Conservation (phyloP, 768 basidiomycete genomes). For the Gloeopeniophorella convolvens region DNA sequence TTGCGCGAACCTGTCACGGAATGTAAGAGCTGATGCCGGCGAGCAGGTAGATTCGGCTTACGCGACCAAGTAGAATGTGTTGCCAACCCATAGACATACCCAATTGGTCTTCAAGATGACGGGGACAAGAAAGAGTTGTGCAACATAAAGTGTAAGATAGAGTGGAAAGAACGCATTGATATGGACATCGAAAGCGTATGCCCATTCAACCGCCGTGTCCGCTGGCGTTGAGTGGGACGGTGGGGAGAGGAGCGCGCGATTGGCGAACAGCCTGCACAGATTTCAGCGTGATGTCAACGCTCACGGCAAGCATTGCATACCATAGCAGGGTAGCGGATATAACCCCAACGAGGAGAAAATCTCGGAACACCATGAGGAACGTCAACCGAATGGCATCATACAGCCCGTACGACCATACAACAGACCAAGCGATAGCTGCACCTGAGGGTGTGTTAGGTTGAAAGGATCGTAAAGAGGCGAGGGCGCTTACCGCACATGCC, state of each 20-base stretch:
- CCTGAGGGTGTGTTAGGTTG: constrained; percentile 36
- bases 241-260: constrained; percentile 61
- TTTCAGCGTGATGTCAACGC: constrained; percentile 14
- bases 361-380: constrained; percentile 78
- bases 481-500: constrained; percentile 60
- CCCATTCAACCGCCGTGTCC: constrained; percentile 81
- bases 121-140: constrained; percentile 80
- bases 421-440: constrained; percentile 77
- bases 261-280: constrained; percentile 55
- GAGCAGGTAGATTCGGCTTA: constrained; percentile 31
- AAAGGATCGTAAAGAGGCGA: neutral
- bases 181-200: constrained; percentile 95
- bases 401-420: constrained; percentile 66
- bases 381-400: constrained; percentile 56
- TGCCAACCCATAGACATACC: constrained; percentile 92
- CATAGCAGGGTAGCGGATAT: constrained; percentile 70
- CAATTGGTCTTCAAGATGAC: constrained; percentile 80
- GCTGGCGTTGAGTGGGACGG: constrained; percentile 64
- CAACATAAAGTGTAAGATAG: constrained; percentile 84
- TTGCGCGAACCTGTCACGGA: constrained; percentile 62
- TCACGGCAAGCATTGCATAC: constrained; percentile 33
- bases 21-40: neutral
- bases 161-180: constrained; percentile 96
- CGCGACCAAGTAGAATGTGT: constrained; percentile 87
- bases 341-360: constrained; percentile 79